Percentiles rank a stretch among this genome's conserved stretches.
Conservation (phyloP, 208 protist genomes). For the Acanthamoeba rhysodes region DNA sequence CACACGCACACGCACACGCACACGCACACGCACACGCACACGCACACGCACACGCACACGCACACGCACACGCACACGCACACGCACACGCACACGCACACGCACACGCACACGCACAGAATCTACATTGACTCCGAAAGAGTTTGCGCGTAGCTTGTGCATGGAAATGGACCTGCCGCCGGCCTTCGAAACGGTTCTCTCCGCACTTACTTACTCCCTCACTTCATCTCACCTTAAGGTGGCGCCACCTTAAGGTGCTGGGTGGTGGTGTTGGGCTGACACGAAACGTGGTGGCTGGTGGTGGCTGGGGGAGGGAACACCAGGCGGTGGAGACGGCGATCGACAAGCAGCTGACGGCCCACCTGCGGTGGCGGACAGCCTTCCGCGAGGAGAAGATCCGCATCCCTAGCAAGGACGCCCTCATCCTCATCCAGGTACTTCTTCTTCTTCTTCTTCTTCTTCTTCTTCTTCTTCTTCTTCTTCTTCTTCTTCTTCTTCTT, state of each 20-base stretch:
- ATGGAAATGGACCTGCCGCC: slow-evolving; percentile 70
- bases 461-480: slow-evolving; percentile 3
- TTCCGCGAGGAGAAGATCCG: slow-evolving; percentile 29
- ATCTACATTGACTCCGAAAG: neutral
- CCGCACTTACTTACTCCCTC: neutral
- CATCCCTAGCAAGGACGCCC: slow-evolving; percentile 63
- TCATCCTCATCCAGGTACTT: slow-evolving; percentile 75
- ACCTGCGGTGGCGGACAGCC: neutral
- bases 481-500: too few relatives aligned
- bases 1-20: too few relatives aligned
- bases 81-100: neutral
- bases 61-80: too few relatives aligned
- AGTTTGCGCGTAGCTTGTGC: slow-evolving; percentile 48
- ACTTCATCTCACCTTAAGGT: neutral
- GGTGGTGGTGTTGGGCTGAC: neutral
- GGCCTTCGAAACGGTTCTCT: slow-evolving; percentile 4
- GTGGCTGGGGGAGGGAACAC: neutral
- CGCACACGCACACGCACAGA: neutral
- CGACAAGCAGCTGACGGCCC: slow-evolving; percentile 53
- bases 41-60: too few relatives aligned
- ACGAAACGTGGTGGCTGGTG: too few relatives aligned
- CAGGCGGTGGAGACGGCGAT: slow-evolving; percentile 30
- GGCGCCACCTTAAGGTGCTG: neutral
- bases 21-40: too few relatives aligned
- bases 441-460: neutral